Base-by-base conservation (phyloP, 2,329 filamentous ascomycete genomes). In the Cladosporium sp. region DNA sequence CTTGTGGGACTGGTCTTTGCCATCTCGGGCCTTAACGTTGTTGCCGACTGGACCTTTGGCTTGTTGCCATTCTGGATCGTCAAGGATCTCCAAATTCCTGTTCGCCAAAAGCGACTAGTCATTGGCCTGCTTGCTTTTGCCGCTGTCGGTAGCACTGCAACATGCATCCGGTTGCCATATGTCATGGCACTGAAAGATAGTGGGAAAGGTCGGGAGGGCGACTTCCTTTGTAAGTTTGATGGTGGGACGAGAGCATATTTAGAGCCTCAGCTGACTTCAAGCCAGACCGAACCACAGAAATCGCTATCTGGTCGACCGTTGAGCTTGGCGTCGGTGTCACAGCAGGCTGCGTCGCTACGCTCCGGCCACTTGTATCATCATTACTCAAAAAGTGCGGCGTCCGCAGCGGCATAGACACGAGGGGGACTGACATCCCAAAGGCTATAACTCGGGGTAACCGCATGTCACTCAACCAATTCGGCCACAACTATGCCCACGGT, bases 141-240 rank as follows among this genome's bases (percentile, higher is more conserved):
- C n/a, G 72, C 76, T 5, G 69, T 79, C 53, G 88, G 85, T 31
- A 86, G 86, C 69, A 79, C 82, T 63, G 82, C 80, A 28, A 83
- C 81, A 0, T 75, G 80, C 4, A 78, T 84, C 10, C 79, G 83
- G 49, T 77, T 83, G 67, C 78, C 80, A 5, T 79, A 81, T 72
- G 72, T 76, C 67, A 69, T 78, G 65, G 71, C 78, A 67, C 69
- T 82, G 29, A 70, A 72, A 0, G 72, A 81, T 31, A 73, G 70
- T 5, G 74, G 71, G 62, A 68, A 68, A 10, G 72, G 72, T 2
- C 66, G 67, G 26, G 65, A 75, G 56, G 76, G 80, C n/a, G 79
- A 81, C 65, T 81, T 80, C 62, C 68, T 81, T 50, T 81, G 78
- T 76, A 72, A 67, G 72, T 67, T 2, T 21, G 23, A n/a, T 12